Evolutionary conservation across 2,329 filamentous ascomycete genomes (phyloP).

Genomic region (Cylindrodendrum hubeiense): DNA sequence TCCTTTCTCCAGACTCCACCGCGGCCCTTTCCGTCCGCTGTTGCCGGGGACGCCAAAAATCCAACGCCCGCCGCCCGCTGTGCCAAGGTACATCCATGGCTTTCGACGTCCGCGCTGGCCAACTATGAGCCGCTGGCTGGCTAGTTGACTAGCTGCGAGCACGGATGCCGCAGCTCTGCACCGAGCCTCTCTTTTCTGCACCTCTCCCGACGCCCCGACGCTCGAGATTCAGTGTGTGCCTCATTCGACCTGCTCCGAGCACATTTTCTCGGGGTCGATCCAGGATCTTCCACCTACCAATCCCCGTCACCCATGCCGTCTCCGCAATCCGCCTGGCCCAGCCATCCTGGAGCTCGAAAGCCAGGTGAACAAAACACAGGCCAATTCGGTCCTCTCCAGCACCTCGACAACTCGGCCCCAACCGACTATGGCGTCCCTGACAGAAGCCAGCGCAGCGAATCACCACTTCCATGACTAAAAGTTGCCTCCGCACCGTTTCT

Average conservation of each 20-base stretch:
- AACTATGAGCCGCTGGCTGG: slow-evolving; percentile 5
- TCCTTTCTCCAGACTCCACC: slow-evolving; percentile 24
- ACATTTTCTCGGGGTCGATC: slow-evolving; percentile 25
- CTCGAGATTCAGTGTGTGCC: slow-evolving; percentile 1
- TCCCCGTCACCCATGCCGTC: slow-evolving; percentile 22
- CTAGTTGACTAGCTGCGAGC: not conserved
- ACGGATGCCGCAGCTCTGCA: slow-evolving; percentile 5
- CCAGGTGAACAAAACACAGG: not conserved
- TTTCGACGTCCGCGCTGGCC: slow-evolving; percentile 1
- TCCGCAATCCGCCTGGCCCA: slow-evolving; percentile 27
- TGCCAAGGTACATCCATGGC: slow-evolving; percentile 16
- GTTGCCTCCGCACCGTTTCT: slow-evolving; percentile 34
- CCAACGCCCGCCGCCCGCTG: slow-evolving; percentile 5
- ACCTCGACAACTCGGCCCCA: slow-evolving; percentile 26
- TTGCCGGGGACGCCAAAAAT: slow-evolving; percentile 22
- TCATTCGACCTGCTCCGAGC: slow-evolving; percentile 31
- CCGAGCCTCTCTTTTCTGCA: slow-evolving; percentile 11
- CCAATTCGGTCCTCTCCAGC: slow-evolving; percentile 20
- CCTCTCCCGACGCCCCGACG: slow-evolving; percentile 20
- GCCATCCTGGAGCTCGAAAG: slow-evolving; percentile 16
- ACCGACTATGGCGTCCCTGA: slow-evolving; percentile 17
- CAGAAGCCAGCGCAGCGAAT: slow-evolving; percentile 26
- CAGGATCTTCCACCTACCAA: slow-evolving; percentile 25
- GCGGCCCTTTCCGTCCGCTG: slow-evolving; percentile 27
- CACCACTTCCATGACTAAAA: slow-evolving; percentile 31